These are phyloP conservation scores for Argentina anserina DNA, from an alignment of 306 rosid species.

Conservation along the genomic window DNA sequence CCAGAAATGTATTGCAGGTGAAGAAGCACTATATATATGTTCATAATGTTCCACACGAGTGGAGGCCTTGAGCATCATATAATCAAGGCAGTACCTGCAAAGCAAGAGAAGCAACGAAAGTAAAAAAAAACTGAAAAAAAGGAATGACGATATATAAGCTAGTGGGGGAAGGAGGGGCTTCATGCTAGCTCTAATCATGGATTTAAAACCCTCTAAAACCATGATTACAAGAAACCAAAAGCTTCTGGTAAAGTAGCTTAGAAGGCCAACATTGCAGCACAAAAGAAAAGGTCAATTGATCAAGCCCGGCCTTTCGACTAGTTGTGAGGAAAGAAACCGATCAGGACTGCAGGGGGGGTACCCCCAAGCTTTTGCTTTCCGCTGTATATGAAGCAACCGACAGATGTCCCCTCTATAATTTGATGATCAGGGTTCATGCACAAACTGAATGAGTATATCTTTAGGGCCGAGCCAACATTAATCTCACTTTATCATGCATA, in stretches of 20 bases:
- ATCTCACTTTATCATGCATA: conserved; percentile 16
- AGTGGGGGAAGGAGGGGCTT: neutral
- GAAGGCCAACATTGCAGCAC: conserved; percentile 7
- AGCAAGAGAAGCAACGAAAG: neutral
- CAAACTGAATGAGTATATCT: conserved; percentile 25
- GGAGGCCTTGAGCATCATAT: conserved; percentile 11
- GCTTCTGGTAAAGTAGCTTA: conserved; percentile 7
- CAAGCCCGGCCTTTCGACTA: conserved; percentile 4
- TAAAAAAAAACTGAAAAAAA: conserved; percentile 5
- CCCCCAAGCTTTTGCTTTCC: conserved; percentile 43
- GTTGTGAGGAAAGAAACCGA: conserved; percentile 21
- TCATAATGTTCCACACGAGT: conserved; percentile 14
- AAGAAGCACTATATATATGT: conserved; percentile 17
- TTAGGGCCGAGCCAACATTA: conserved; percentile 30
- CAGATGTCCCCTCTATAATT: conserved; percentile 29
- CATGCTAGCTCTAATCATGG: neutral
- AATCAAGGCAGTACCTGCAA: conserved; percentile 22
- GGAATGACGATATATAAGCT: neutral
- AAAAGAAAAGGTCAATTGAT: conserved; percentile 2
- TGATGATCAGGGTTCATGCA: conserved; percentile 25
- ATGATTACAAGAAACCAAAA: neutral
- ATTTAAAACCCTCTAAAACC: conserved; percentile 9
- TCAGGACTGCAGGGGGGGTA: conserved; percentile 10
- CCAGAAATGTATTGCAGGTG: conserved; percentile 6
- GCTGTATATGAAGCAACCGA: conserved; percentile 44